phyloP scores from a whole-genome alignment of 1,284 basidiomycete species.

The Puccinia hordei region DNA sequence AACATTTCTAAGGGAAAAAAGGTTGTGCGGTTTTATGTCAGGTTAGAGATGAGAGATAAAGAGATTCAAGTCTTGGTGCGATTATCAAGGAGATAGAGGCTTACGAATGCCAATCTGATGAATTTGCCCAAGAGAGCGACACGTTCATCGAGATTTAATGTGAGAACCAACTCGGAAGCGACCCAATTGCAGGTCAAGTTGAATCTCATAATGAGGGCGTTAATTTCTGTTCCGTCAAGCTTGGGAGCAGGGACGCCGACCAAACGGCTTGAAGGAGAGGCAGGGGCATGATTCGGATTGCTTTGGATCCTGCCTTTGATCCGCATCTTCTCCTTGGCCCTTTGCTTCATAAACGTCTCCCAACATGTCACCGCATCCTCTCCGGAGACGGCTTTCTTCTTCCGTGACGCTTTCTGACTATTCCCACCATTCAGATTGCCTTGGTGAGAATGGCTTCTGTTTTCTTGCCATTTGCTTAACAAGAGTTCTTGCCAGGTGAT shows the following conservation, averaged over 20 bases:
- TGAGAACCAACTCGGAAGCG: slow-evolving; percentile 67
- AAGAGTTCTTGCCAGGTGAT: slow-evolving; percentile 82
- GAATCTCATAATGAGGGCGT: slow-evolving; percentile 79
- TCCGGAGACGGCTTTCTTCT: slow-evolving; percentile 60
- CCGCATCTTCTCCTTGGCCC: slow-evolving; percentile 71
- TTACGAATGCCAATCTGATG: slow-evolving; percentile 81
- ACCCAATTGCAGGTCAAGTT: slow-evolving; percentile 82
- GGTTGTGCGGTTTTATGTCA: neutral
- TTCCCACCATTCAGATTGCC: slow-evolving; percentile 17
- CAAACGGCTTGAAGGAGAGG: too few species aligned
- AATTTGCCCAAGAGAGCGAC: slow-evolving; percentile 73
- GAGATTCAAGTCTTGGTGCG: neutral
- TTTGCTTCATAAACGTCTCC: slow-evolving; percentile 75
- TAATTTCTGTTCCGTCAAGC: slow-evolving; percentile 62
- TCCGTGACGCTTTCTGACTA: slow-evolving; percentile 61
- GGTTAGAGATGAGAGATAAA: neutral
- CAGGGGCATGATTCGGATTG: neutral
- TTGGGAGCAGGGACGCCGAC: neutral
- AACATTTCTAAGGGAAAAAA: slow-evolving; percentile 71
- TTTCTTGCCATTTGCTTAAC: slow-evolving; percentile 61
- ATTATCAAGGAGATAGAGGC: slow-evolving; percentile 56
- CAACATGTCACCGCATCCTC: slow-evolving; percentile 77
- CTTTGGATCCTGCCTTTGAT: slow-evolving; percentile 54
- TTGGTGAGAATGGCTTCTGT: slow-evolving; percentile 18
- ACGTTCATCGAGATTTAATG: slow-evolving; percentile 64